Base-by-base conservation (phyloP, 441 rosid genomes). In the Hura crepitans region DNA sequence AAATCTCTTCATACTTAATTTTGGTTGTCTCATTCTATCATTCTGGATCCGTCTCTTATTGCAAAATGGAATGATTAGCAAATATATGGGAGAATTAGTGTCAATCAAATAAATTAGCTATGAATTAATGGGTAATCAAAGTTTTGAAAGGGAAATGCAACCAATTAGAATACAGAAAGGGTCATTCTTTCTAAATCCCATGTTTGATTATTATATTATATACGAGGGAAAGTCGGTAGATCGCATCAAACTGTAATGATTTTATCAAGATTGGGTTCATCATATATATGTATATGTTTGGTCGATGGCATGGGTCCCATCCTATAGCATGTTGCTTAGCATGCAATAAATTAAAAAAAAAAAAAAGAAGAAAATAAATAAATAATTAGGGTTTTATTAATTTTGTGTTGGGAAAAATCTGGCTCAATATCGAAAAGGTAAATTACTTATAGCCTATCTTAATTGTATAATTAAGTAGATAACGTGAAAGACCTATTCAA, bases 241-340 rank as follows among this genome's bases (percentile, higher is more conserved):
- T 87, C 78, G 84, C 85, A 81, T 83, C 74, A 74, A 77, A 85
- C 75, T 81, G 79, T 69, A 63, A 87, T 82, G 83, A 83, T 83
- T 81, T 82, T 72, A 65, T 75, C 49, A 79, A n/a, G 82, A 79
- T 81, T 78, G 53, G 66, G 64, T 63, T 82, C 80, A 77, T 82
- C 59, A 80, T 78, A 72, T 65, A 39, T 55, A 42, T 49, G 42
- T 37, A n/a, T n/a, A n/a, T n/a, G n/a, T 37, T 37, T 6, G 57
- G 68, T 72, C 81, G 68, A 78, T 72, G 60, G 54, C 11, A 69
- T 82, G 80, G 84, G 78, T 35, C 87, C 86, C 51, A 56, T 72
- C 39, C 69, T 45, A 31, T 60, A 15, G 33, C 58, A 45, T 74
- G 74, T 75, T 77, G 84, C 82, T 60, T 78, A 18, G 51, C 55